Evolutionary conservation across 768 basidiomycete genomes (phyloP), one percentile per base, ranked within the genome.

Genomic region (Cystobasidium onofrii): DNA sequence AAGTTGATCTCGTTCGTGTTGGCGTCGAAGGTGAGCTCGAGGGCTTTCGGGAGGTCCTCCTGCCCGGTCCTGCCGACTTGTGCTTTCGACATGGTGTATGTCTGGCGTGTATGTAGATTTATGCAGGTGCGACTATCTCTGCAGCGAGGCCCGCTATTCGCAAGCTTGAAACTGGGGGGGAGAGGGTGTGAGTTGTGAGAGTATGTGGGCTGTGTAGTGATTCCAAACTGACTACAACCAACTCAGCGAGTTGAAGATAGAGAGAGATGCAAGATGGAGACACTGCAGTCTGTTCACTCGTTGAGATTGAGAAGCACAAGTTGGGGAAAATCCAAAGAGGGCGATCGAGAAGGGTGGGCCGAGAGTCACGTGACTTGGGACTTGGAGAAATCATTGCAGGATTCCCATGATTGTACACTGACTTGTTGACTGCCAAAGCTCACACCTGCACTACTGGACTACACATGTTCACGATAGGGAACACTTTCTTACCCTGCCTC

Each of bases 1-100:
- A 95, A 83, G 63, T 86, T 80, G 81, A 97, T 93, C 41, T 83
- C 76, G 57, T 84, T 83, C 9, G 86, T 83, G 0, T 84, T 76
- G 0, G 84, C 31, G 64, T 86, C 81, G 79, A 86, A 96, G 2
- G 81, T 81, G 75, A 92, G 86, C 77, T 91, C 87, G 46, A 94
- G 82, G 1, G 91, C 90, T 81, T 94, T 92, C 12, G 46, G 50
- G 27, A 75, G 69, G 17, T 62, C 41, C 54, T 75, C 74, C 6
- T 23, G 50, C 33, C 46, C 44, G 33, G 10, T 27, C 18, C 23
- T 27, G 17, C 13, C 52, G 18, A 23, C 67, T 31, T 18, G 18
- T 4, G 54, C 69, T 71, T 71, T 71, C 25, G 65, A 43, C 65
- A 67, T 67, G 43, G 50, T 66, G 15, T 20, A 9, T n/a, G n/a